Evolutionary conservation across 2,329 filamentous ascomycete species (phyloP), one percentile per base, ranked within the genome.

Genomic region (Chaetomium sp.): DNA sequence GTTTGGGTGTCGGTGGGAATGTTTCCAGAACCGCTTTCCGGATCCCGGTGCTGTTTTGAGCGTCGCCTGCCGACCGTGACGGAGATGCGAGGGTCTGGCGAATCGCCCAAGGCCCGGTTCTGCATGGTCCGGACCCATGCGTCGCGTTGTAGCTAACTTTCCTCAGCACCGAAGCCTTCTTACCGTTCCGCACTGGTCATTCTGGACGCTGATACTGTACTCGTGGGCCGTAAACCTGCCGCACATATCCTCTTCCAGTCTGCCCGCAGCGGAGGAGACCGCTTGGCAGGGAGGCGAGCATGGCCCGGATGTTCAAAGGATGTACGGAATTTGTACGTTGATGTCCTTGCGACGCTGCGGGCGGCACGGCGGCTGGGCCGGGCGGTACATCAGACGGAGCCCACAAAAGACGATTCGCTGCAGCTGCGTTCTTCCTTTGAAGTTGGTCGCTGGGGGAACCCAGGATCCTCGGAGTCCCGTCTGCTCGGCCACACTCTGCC

Each of bases 221-320:
- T 66, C 66, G 64, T 64, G 67, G 65, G 66, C 63, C 62, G 67
- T 67, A 62, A 65, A 61, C 66, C 62, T 61, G 54, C 54, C 59
- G 59, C 57, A 59, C 47, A 64, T 59, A 66, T 61, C 66, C 58
- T 64, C 49, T 50, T 50, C 45, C 45, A 38, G 50, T 58, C 61
- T 47, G 62, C 59, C 14, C 41, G 41, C 38, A 49, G 36, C 6
- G 35, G 33, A 8, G 14, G 8, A 36, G 27, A 49, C 66, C 68
- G 65, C 68, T 70, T 65, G 65, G 67, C 49, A 51, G 33, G 32
- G n/a, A 27, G 47, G 7, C 6, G n/a, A 10, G 67, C 67, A 69
- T 65, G 66, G 67, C 52, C 53, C 52, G 37, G 58, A 42, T 42
- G 10, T 42, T 14, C 40, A 10, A 37, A 33, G 55, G 59, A 54